Evolutionary conservation across 352 stramenopile species (phyloP).

Genomic region (Phytopythium sindhum): DNA sequence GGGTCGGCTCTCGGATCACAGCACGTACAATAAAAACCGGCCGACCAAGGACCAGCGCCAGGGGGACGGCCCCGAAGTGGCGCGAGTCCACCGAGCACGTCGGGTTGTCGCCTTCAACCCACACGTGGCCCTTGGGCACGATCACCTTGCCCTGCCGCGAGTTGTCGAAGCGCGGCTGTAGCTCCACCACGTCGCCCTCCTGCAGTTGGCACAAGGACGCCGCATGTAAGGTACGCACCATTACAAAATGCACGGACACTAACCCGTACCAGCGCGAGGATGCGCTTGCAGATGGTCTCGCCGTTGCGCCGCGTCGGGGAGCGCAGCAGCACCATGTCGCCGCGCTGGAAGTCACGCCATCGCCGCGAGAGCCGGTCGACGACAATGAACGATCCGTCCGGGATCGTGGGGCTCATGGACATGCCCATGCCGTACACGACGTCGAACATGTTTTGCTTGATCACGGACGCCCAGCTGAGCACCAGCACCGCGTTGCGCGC

Average conservation of each 20-base stretch:
- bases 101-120: constrained; percentile 96
- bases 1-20: not conserved
- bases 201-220: constrained; percentile 14
- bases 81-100: constrained; percentile 93
- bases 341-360: constrained; percentile 60
- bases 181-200: constrained; percentile 78
- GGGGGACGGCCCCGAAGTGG: constrained; percentile 91
- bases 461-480: constrained; percentile 49
- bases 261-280: constrained; percentile 64
- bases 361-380: constrained; percentile 73
- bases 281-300: constrained; percentile 85
- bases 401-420: constrained; percentile 83
- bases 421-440: constrained; percentile 81
- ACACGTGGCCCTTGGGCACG: constrained; percentile 93
- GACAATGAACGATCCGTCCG: constrained; percentile 78
- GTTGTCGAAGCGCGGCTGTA: constrained; percentile 70
- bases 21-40: constrained; percentile 58
- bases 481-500: constrained; percentile 54
- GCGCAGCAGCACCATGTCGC: constrained; percentile 79
- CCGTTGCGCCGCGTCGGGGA: constrained; percentile 72
- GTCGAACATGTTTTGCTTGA: constrained; percentile 71
- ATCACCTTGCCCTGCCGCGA: constrained; percentile 49
- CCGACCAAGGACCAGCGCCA: constrained; percentile 81
- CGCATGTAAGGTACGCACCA: not conserved
- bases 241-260: not conserved